Evolutionary conservation across 495 filamentous ascomycete genomes (phyloP).

Genomic region (Chaetomidium leptoderma): DNA sequence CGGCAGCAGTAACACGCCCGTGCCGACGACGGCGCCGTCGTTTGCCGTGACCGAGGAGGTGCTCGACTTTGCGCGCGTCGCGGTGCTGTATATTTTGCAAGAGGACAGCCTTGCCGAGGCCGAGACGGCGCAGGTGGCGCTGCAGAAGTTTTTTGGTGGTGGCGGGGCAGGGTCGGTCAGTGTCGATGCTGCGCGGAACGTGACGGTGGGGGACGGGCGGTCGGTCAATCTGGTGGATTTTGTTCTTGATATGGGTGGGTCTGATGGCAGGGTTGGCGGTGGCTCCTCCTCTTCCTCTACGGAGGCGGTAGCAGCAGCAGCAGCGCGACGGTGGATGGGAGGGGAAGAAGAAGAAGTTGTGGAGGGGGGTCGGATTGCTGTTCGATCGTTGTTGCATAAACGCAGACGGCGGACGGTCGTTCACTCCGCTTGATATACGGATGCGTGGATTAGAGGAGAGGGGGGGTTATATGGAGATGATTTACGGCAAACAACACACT

Average conservation of each 20-base stretch:
- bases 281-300: not conserved
- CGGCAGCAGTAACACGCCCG: too few relatives aligned
- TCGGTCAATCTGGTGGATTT: slow-evolving; percentile 46
- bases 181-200: slow-evolving; percentile 35
- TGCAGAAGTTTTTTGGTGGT: slow-evolving; percentile 52
- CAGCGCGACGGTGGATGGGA: not conserved
- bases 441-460: too few relatives aligned
- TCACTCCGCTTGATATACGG: too few relatives aligned
- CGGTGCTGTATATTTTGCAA: slow-evolving; percentile 60
- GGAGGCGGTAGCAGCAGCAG: not conserved
- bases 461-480: too few relatives aligned
- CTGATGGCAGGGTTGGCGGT: slow-evolving; percentile 10
- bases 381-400: too few relatives aligned
- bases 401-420: too few relatives aligned
- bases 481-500: too few relatives aligned
- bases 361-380: too few relatives aligned
- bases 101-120: slow-evolving; percentile 49
- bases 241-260: slow-evolving; percentile 14
- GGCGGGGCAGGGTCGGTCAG: slow-evolving; percentile 24
- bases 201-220: slow-evolving; percentile 40
- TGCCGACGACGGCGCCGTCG: slow-evolving; percentile 17
- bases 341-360: too few relatives aligned
- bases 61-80: slow-evolving; percentile 63
- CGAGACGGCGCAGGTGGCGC: slow-evolving; percentile 49
- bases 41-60: slow-evolving; percentile 46